A percentile compares a stretch with the other conserved stretches of the same genome.
Evolutionary conservation across 2,329 filamentous ascomycete species (phyloP).

Genomic region (Colletotrichum neosansevieriae): DNA sequence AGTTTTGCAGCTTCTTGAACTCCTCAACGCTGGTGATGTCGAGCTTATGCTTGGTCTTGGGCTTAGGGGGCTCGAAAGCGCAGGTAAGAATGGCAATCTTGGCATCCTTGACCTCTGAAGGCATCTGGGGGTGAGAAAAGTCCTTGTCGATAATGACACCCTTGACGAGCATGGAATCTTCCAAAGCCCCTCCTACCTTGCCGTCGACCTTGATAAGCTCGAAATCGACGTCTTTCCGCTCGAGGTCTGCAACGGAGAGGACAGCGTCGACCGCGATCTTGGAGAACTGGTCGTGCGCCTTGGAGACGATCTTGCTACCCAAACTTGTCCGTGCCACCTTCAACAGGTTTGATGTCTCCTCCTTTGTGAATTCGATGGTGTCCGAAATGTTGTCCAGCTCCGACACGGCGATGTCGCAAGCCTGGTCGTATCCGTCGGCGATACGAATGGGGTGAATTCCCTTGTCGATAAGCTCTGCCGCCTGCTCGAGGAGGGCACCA

Average conservation of each 20-base stretch:
- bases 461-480: slow-evolving; percentile 98
- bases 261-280: slow-evolving; percentile 98
- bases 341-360: slow-evolving; percentile 86
- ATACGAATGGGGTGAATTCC: slow-evolving; percentile 99
- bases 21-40: slow-evolving; percentile 98
- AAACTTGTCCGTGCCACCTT: slow-evolving; percentile 96
- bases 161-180: slow-evolving; percentile 95
- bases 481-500: slow-evolving; percentile 94
- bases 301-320: slow-evolving; percentile 99
- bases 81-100: slow-evolving; percentile 98
- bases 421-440: slow-evolving; percentile 97
- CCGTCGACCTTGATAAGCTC: slow-evolving; percentile 99
- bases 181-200: slow-evolving; percentile 93
- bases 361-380: slow-evolving; percentile 84
- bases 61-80: slow-evolving; percentile 98
- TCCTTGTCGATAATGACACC: slow-evolving; percentile 99
- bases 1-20: slow-evolving; percentile 97
- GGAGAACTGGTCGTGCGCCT: slow-evolving; percentile 97
- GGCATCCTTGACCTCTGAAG: slow-evolving; percentile 91
- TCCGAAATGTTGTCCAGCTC: slow-evolving; percentile 96
- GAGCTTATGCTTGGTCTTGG: slow-evolving; percentile 99
- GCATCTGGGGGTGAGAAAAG: slow-evolving; percentile 99
- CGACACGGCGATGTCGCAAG: slow-evolving; percentile 94
- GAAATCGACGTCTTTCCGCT: slow-evolving; percentile 97
- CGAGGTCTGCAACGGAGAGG: slow-evolving; percentile 93